Base-by-base conservation (phyloP, 106 monocot genomes). In the Ottelia alismoides region DNA sequence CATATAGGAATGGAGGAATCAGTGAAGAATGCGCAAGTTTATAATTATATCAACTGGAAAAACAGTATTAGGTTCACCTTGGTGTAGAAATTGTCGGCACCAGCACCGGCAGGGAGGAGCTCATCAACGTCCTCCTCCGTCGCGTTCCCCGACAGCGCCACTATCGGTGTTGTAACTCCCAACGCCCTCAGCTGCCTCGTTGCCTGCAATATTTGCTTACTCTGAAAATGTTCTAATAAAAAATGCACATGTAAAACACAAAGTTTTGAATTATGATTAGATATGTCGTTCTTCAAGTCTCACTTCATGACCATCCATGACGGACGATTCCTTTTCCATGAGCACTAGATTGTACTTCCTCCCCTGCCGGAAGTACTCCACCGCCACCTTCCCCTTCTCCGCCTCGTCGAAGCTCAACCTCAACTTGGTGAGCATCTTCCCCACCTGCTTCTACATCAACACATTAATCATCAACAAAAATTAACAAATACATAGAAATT, bases 251-350 rank as follows among this genome's bases (percentile, higher is more conserved):
- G 5, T 5, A 16, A 49, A 49, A 49, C 5, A 49, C 16, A n/a
- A n/a, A n/a, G n/a, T n/a, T n/a, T n/a, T n/a, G n/a, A n/a, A n/a
- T n/a, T n/a, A n/a, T n/a, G n/a, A n/a, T n/a, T n/a, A n/a, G n/a
- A n/a, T n/a, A n/a, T n/a, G n/a, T n/a, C n/a, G n/a, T n/a, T n/a
- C 5, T 49, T 49, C 48, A 1, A n/a, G 20, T 18, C 24, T 21
- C 28, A 69, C 69, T 53, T 61, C 61, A 31, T 47, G 52, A 30
- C 68, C 68, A 45, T 68, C 43, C 68, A 68, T 68, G 53, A 69
- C 25, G 22, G 61, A 61, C 69, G 61, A 60, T 14, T 61, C 69
- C 47, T 54, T 69, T 60, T 69, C 69, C 69, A 69, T 69, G 23
- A 69, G 60, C 17, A 69, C 53, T 3, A 61, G 61, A 27, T 69